Evolutionary conservation across 2,329 filamentous ascomycete genomes (phyloP).

Genomic region (Westerdykella aurantiaca): DNA sequence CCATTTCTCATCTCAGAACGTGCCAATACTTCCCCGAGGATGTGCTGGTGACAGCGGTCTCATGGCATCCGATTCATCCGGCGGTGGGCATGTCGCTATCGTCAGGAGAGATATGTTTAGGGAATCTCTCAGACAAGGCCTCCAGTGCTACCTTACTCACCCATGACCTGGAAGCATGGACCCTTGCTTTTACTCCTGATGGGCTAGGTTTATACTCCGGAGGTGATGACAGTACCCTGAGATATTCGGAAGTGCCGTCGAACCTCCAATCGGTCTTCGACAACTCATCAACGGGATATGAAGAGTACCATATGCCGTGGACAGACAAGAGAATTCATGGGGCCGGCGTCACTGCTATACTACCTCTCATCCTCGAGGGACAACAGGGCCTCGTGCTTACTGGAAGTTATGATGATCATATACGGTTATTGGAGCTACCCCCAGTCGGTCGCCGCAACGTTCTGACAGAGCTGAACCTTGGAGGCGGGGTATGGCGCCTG

Average conservation of each 20-base stretch:
- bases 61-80: constrained; percentile 59
- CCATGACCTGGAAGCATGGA: constrained; percentile 67
- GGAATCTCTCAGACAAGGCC: constrained; percentile 11
- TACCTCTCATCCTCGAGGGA: constrained; percentile 55
- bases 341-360: constrained; percentile 83
- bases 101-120: constrained; percentile 52
- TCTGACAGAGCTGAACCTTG: constrained; percentile 61
- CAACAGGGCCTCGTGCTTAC: constrained; percentile 61
- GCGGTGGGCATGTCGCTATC: constrained; percentile 67
- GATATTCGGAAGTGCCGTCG: constrained; percentile 29
- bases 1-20: constrained; percentile 37
- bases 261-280: constrained; percentile 5
- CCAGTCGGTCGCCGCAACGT: constrained; percentile 42
- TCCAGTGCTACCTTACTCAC: constrained; percentile 20
- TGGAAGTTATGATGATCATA: constrained; percentile 83
- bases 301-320: constrained; percentile 26
- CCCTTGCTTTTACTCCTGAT: constrained; percentile 51
- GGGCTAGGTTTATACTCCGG: constrained; percentile 57
- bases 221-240: constrained; percentile 67
- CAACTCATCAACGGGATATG: constrained; percentile 2
- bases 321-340: constrained; percentile 57
- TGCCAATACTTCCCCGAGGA: constrained; percentile 50
- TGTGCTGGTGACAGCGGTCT: constrained; percentile 64
- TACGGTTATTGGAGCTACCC: constrained; percentile 58
- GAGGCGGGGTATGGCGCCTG: constrained; percentile 82